A percentile compares a stretch with the other conserved stretches of the same genome.
Evolutionary conservation across 257 asterid species (phyloP).

Genomic region (Mentha longifolia): DNA sequence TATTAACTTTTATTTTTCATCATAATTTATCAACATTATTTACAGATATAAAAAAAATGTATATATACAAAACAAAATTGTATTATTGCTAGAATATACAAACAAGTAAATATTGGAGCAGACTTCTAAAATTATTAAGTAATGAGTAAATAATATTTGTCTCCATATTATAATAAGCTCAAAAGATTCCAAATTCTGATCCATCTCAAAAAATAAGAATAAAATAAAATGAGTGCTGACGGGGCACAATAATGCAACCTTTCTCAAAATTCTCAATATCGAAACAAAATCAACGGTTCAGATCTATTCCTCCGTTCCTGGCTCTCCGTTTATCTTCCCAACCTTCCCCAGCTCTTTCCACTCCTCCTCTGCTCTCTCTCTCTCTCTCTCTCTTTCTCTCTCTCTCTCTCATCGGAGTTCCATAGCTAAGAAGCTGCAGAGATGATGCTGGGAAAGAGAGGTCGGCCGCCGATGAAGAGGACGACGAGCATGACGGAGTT

Average conservation of each 20-base stretch:
- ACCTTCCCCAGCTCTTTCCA: conserved; percentile 33
- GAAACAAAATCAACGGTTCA: conserved; percentile 54
- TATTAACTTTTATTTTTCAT: background rate
- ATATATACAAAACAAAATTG: background rate
- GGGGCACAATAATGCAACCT: conserved; percentile 49
- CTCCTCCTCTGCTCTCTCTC: conserved; percentile 5
- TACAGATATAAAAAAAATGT: background rate
- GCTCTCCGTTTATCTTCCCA: conserved; percentile 62
- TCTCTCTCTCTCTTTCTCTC: conserved; percentile 22
- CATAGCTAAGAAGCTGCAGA: background rate
- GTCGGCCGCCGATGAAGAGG: conserved; percentile 76
- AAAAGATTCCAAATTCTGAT: conserved; percentile 40
- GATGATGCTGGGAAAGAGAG: conserved; percentile 77
- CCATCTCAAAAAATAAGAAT: conserved; percentile 24
- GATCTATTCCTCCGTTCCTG: conserved; percentile 60
- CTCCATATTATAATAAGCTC: background rate
- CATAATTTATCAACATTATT: background rate
- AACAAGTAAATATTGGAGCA: background rate
- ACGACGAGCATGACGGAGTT: conserved; percentile 81
- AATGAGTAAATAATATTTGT: background rate
- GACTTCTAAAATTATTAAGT: background rate
- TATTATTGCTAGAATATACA: background rate
- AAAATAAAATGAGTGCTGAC: conserved; percentile 40
- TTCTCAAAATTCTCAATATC: conserved; percentile 29
- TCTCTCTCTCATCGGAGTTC: background rate